These are phyloP conservation scores for Venturiaceae sp. DNA, from an alignment of 2,329 filamentous ascomycete species.

Conservation along the genomic window DNA sequence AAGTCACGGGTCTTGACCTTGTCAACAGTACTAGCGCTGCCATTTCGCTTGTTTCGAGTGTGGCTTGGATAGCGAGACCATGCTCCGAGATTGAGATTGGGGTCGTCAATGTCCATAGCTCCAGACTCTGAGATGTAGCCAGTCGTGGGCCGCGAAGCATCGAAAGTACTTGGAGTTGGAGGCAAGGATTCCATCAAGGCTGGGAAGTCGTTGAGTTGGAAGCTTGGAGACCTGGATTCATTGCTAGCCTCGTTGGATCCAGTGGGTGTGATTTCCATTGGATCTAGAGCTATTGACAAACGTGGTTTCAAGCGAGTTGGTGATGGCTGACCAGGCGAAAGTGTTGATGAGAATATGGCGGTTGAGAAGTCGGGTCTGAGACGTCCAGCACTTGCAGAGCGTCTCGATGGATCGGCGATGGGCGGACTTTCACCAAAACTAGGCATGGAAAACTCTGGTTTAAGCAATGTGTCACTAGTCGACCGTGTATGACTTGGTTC, in stretches of 20 bases:
- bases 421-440: not conserved
- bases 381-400: not conserved
- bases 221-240: not conserved
- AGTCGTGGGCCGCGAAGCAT: not conserved
- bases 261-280: not conserved
- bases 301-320: not conserved
- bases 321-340: not conserved
- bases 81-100: slow-evolving; percentile 17
- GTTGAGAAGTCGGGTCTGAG: slow-evolving; percentile 2
- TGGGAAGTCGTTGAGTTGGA: not conserved
- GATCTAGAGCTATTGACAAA: not conserved
- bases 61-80: slow-evolving; percentile 39
- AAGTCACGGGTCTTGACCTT: slow-evolving; percentile 32
- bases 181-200: not conserved
- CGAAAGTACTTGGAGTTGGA: not conserved
- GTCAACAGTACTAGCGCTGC: slow-evolving; percentile 28
- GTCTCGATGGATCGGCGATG: not conserved
- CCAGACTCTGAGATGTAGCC: not conserved
- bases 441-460: not conserved
- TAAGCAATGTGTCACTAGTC: not conserved
- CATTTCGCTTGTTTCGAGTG: slow-evolving; percentile 28
- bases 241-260: not conserved
- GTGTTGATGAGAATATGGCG: not conserved
- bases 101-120: not conserved
- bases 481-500: not conserved